Percentiles rank a stretch among this genome's conserved stretches.
phyloP scores from a whole-genome alignment of 139 green algal genomes.

The Chlorella sp. region DNA sequence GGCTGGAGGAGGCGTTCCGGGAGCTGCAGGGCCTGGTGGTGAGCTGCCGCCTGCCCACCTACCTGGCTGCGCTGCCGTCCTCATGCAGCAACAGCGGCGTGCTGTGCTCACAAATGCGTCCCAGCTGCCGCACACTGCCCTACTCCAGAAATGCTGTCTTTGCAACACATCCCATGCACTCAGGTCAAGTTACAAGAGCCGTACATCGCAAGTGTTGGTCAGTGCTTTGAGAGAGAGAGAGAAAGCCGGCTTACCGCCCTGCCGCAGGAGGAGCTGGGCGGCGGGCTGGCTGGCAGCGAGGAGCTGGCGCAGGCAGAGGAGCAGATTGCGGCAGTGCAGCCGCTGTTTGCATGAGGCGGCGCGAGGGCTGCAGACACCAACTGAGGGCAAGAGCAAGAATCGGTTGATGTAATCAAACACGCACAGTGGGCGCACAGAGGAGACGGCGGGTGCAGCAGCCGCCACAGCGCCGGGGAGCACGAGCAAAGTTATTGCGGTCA shows the following conservation, averaged over 20 bases:
- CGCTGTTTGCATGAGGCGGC: background rate
- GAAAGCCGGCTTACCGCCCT: background rate
- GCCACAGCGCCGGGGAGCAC: no score
- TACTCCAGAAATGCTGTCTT: no score
- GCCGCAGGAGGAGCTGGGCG: constrained; percentile 21
- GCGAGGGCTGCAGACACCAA: no score
- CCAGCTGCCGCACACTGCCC: no score
- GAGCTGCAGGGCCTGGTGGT: constrained; percentile 80
- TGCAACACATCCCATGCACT: no score
- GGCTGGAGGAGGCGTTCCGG: constrained; percentile 73
- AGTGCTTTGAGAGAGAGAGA: background rate
- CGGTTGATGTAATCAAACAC: no score
- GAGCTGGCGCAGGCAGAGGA: constrained; percentile 28
- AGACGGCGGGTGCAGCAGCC: no score
- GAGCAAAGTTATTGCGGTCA: no score
- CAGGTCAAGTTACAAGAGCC: background rate
- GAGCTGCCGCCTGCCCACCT: constrained; percentile 20
- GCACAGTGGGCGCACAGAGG: no score
- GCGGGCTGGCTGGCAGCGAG: constrained; percentile 11
- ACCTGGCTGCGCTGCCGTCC: no score
- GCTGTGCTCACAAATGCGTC: no score
- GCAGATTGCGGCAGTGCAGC: constrained; percentile 18
- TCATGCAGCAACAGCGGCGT: background rate
- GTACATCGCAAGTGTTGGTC: background rate
- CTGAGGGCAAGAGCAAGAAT: no score